phyloP scores from a whole-genome alignment of 306 rosid genomes.

The Astragalus membranaceus region DNA sequence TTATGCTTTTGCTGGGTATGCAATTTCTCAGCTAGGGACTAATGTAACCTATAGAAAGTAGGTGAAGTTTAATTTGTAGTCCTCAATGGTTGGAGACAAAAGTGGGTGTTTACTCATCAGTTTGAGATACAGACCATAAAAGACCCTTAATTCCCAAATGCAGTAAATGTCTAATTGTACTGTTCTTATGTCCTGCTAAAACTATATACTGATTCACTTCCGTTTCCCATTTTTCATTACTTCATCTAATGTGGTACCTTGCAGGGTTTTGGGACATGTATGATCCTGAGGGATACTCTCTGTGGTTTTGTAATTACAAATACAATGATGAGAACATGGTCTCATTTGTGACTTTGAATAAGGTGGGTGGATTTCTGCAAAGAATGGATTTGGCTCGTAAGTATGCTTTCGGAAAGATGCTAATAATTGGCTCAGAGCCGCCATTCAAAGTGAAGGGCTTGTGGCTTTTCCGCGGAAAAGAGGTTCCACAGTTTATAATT shows the following conservation, averaged over 20 bases:
- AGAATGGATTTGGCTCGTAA: slow-evolving; percentile 76
- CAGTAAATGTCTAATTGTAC: neutral
- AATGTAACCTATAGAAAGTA: neutral
- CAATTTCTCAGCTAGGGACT: neutral
- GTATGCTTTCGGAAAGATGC: slow-evolving; percentile 83
- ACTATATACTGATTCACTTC: neutral
- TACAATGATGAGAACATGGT: slow-evolving; percentile 73
- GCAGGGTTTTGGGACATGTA: slow-evolving; percentile 89
- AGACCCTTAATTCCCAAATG: neutral
- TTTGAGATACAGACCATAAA: neutral
- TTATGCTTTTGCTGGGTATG: neutral
- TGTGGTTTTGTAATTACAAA: slow-evolving; percentile 78
- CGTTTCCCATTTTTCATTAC: neutral
- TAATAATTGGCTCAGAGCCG: slow-evolving; percentile 55
- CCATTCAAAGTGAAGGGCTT: slow-evolving; percentile 77
- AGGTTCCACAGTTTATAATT: slow-evolving; percentile 54
- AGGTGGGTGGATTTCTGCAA: slow-evolving; percentile 73
- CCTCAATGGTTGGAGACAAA: neutral
- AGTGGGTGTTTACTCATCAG: neutral
- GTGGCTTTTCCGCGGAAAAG: slow-evolving; percentile 87
- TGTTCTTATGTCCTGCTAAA: neutral
- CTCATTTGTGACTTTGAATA: slow-evolving; percentile 67
- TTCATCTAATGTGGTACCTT: slow-evolving; percentile 25
- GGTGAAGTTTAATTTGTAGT: neutral
- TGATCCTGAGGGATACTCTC: slow-evolving; percentile 79